Base-by-base conservation (phyloP, 2,329 filamentous ascomycete genomes). In the Xylariales sp. region DNA sequence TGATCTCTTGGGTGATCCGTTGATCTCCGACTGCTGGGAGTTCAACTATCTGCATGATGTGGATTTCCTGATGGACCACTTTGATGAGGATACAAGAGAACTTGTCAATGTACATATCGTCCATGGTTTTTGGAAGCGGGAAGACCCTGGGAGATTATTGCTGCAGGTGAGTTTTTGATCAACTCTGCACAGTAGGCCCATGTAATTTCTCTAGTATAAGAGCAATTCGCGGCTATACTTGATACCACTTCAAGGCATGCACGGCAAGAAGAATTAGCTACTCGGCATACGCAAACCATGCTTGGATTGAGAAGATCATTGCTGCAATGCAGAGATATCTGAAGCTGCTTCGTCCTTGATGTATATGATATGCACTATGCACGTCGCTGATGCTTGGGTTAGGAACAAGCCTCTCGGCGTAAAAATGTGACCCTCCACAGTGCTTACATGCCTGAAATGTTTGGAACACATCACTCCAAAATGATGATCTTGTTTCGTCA, bases 401-500 rank as follows among this genome's bases (percentile, higher is more conserved):
- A 88, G 82, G 69, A 80, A 55, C 69, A 76, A 49, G 81, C 81
- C 33, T 57, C 68, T 12, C 67, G 68, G 12, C 80, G 83, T 52
- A 54, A 69, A 3, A 91, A 93, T 54, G 74, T 93, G 16, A 69
- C 78, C 16, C 69, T 89, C 1, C 80, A 89, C 43, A 68, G 75
- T 13, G 88, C 88, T 0, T 88, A 81, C 42, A 84, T 95, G 74
- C 85, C 88, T 0, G 85, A 91, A 54, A 78, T 82, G 46, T 94
- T 89, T 54, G 89, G 89, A 3, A 95, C 88, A 0, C 89, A 95
- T 59, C 88, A 83, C 49, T 72, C 85, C 11, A 93, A 95, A 61
- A 93, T 95, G 85, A 76, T 95, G 60, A 67, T 95, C n/a, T 61
- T 95, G 4, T 69, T 95, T 44, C 76, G 85, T 5, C 81, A 85